Conservation (phyloP, 768 basidiomycete species). For the Mycena maculata region DNA sequence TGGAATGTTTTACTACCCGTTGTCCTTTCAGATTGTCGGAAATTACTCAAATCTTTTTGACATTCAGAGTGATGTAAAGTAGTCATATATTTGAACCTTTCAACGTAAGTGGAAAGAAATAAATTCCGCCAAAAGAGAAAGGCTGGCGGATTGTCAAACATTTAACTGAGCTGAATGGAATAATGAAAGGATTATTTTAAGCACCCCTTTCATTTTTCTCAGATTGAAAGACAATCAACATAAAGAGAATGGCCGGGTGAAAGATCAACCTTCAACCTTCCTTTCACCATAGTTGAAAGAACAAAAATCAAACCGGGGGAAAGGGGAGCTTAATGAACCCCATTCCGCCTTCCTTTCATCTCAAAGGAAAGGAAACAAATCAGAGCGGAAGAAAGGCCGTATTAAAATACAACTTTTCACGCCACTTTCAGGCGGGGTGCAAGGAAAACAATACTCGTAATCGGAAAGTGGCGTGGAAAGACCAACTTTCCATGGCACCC, state of each 20-base stretch:
- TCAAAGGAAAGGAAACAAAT: not conserved
- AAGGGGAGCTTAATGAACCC: not conserved
- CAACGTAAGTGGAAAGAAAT: not conserved
- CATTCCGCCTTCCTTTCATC: not conserved
- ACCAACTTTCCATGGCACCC: not conserved
- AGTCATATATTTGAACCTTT: not conserved
- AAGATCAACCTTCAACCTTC: not conserved
- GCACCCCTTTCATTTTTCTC: not conserved
- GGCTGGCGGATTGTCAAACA: not conserved
- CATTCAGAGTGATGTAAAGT: not conserved
- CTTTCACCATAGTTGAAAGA: not conserved
- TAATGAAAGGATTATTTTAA: not conserved
- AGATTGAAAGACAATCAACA: slow-evolving; percentile 1
- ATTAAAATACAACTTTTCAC: not conserved
- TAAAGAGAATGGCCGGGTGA: not conserved
- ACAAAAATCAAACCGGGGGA: not conserved
- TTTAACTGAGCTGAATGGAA: not conserved
- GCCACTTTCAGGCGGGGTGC: not conserved
- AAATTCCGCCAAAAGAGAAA: not conserved
- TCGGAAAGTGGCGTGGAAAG: not conserved
- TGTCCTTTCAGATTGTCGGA: not conserved
- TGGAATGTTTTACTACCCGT: not conserved
- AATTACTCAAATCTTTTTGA: not conserved
- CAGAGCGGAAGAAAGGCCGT: not conserved
- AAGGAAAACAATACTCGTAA: not conserved